phyloP scores from a whole-genome alignment of 805 yeast genomes.

The Starmerella vaccinii region DNA sequence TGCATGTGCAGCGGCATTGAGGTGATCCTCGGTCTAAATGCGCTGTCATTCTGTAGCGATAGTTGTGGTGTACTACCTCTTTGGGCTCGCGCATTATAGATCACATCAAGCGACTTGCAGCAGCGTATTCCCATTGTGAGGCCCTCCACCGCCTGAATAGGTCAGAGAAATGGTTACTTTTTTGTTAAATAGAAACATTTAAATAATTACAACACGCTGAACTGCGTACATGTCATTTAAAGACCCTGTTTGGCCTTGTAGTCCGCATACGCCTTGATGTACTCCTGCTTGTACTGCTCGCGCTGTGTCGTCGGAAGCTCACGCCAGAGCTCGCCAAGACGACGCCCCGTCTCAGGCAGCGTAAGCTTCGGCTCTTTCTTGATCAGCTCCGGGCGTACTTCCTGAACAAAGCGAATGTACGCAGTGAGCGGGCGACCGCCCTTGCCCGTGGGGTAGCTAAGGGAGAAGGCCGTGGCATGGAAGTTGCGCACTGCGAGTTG shows the following conservation, averaged over 20 bases:
- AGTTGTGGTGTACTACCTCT: no score
- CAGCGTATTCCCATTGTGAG: no score
- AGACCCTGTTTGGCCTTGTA: neutral
- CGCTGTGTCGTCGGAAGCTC: constrained; percentile 61
- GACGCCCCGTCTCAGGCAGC: constrained; percentile 80
- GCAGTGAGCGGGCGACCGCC: constrained; percentile 64
- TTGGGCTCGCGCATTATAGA: no score
- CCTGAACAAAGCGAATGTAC: constrained; percentile 95
- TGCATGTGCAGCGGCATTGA: no score
- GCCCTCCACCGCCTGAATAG: no score
- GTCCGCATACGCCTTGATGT: constrained; percentile 47
- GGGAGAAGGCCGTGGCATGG: constrained; percentile 18
- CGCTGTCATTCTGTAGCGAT: no score
- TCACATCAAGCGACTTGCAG: no score
- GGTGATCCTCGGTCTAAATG: no score
- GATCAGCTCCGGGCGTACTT: constrained; percentile 84
- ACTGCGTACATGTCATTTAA: neutral
- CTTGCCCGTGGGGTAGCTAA: constrained; percentile 20
- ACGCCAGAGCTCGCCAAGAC: constrained; percentile 94
- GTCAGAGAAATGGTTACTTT: neutral
- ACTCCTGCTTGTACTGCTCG: constrained; percentile 50
- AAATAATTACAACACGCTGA: neutral
- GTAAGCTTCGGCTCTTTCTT: constrained; percentile 90
- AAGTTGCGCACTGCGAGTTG: constrained; percentile 8
- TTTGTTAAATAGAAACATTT: no score